A percentile compares a stretch with the other conserved stretches of the same genome.
These are phyloP conservation scores for Castanopsis chinensis DNA, from an alignment of 306 rosid species.

Conservation along the genomic window DNA sequence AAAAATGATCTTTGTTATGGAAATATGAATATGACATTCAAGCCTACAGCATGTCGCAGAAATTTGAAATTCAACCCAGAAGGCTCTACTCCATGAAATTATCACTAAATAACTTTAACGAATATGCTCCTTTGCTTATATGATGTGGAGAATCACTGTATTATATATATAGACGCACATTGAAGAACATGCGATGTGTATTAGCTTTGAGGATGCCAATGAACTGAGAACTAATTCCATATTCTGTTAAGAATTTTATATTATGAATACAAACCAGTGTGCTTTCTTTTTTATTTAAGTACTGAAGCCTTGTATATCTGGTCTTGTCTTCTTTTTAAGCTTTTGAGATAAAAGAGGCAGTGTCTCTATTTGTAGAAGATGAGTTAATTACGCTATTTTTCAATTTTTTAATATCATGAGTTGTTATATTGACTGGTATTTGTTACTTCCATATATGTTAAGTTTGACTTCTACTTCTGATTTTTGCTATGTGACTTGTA, in stretches of 20 bases:
- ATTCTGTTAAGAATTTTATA: not conserved
- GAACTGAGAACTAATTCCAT: not conserved
- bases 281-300: not conserved
- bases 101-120: not conserved
- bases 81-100: not conserved
- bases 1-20: not conserved
- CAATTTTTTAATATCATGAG: slow-evolving; percentile 1
- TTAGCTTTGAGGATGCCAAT: not conserved
- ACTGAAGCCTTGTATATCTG: not conserved
- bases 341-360: not conserved
- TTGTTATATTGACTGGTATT: not conserved
- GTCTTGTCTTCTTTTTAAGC: slow-evolving; percentile 11
- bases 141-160: not conserved
- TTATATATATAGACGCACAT: not conserved
- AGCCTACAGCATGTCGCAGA: not conserved
- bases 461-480: not conserved
- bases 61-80: not conserved
- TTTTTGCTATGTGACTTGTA: not conserved
- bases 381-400: slow-evolving; percentile 10
- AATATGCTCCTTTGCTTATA: not conserved
- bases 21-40: not conserved
- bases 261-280: not conserved
- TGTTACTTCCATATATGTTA: not conserved
- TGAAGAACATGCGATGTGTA: not conserved
- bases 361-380: not conserved